Base-by-base conservation (phyloP, 345 rosid genomes). In the Populus tremula region DNA sequence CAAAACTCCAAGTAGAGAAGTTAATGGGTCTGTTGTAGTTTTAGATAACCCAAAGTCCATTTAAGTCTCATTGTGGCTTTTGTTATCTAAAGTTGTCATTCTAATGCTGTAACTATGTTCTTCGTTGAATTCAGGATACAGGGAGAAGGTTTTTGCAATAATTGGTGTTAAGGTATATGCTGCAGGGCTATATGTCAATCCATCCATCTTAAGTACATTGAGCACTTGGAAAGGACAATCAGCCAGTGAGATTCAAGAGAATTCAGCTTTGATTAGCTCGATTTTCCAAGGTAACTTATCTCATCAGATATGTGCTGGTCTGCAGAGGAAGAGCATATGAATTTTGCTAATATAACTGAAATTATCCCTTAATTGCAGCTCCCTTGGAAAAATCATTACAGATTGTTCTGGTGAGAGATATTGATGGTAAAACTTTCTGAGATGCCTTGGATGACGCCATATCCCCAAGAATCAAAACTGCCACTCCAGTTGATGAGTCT, bases 371-470 rank as follows among this genome's bases (percentile, higher is more conserved):
- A 21, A 27, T 25, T 83, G 84, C 86, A 92, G 97, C 81, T 85
- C 83, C 91, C 71, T 72, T 50, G 8, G 94, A 93, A 84, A 95
- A 95, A 80, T 84, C 98, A 10, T 73, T 95, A 62, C 83, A 85
- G 92, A 92, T 92, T 81, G 91, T 91, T 75, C 94, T 95, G 63
- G 97, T 95, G 67, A 91, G 99, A 85, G 96, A 95, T 76, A 85
- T 95, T 47, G 99, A 93, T 83, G 99, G 98, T 33, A 92, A 93
- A 88, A 92, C 98, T 67, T 95, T 93, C 72, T 95, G 94, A 97
- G 93, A 89, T 83, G 97, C 98, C 76, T 79, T 95, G 75, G 90
- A 92, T 76, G 94, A 88, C 72, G 91, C 93, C 67, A 80, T 93
- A 31, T 82, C 96, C 67, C 97, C 92, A 16, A 87, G 97, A 83